Conservation (phyloP, 1,284 basidiomycete species). For the Puccinia novopanici region DNA sequence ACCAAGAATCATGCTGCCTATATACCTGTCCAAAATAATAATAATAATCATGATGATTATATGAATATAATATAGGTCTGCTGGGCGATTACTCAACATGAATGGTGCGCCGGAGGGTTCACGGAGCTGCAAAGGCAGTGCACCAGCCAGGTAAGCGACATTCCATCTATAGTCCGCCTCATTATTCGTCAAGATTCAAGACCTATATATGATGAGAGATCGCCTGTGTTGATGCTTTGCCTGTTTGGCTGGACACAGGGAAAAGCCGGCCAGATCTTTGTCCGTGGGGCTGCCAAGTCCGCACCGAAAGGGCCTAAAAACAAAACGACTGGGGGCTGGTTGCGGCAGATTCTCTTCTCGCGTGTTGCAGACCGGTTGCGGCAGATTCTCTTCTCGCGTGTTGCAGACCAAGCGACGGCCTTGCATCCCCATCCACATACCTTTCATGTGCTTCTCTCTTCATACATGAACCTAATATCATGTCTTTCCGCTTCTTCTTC, state of each 20-base stretch:
- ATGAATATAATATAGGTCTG: not conserved
- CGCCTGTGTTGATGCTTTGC: not conserved
- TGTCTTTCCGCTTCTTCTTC: too few species aligned
- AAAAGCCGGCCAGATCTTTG: constrained; percentile 5
- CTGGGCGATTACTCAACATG: not conserved
- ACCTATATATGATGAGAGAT: not conserved
- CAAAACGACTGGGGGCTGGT: too few species aligned
- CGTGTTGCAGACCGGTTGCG: too few species aligned
- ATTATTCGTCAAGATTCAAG: not conserved
- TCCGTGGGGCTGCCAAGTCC: not conserved
- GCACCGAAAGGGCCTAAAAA: not conserved
- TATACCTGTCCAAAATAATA: not conserved
- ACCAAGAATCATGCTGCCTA: not conserved
- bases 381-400: too few species aligned
- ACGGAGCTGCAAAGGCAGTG: not conserved
- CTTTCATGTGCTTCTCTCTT: too few species aligned
- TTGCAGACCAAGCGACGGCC: too few species aligned
- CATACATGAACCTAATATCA: too few species aligned
- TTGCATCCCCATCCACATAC: too few species aligned
- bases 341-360: too few species aligned
- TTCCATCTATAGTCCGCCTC: too few species aligned
- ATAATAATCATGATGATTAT: too few species aligned
- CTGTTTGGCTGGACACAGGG: not conserved
- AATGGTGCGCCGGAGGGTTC: not conserved
- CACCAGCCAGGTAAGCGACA: not conserved